A percentile compares a stretch with the other conserved stretches of the same genome.
phyloP scores from a whole-genome alignment of 352 stramenopile species.

The Thalassiosira hispida region DNA sequence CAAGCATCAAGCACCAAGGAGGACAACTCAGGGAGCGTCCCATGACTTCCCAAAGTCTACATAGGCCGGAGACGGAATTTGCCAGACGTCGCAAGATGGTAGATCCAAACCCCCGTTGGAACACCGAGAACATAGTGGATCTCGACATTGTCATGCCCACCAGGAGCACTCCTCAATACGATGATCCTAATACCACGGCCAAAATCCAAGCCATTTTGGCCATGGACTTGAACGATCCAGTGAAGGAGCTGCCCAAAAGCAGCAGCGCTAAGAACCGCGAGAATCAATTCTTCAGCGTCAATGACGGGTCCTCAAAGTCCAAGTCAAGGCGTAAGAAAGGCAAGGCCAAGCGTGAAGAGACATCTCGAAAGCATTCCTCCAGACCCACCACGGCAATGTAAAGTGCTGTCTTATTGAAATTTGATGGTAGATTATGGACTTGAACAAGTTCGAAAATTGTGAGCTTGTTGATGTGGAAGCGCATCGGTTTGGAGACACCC shows the following conservation, averaged over 20 bases:
- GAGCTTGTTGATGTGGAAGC: too few relatives aligned
- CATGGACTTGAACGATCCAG: constrained; percentile 45
- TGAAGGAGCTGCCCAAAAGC: constrained; percentile 29
- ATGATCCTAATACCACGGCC: constrained; percentile 59
- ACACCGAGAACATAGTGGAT: constrained; percentile 90
- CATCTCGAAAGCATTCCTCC: constrained; percentile 8
- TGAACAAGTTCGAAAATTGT: too few relatives aligned
- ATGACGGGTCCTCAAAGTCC: constrained; percentile 18
- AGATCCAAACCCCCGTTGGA: constrained; percentile 89
- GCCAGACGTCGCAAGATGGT: constrained; percentile 87
- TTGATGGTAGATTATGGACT: background rate
- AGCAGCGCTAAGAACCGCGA: constrained; percentile 18
- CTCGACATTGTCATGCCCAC: constrained; percentile 91
- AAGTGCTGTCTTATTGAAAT: background rate
- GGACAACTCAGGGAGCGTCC: constrained; percentile 61
- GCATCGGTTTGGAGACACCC: too few relatives aligned
- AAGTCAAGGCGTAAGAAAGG: constrained; percentile 21
- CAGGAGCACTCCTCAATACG: constrained; percentile 65
- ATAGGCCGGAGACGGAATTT: constrained; percentile 92
- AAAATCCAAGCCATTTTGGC: constrained; percentile 53
- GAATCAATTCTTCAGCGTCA: constrained; percentile 19
- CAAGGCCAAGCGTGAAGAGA: constrained; percentile 10
- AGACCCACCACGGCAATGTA: constrained; percentile 25
- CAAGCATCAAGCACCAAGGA: constrained; percentile 43
- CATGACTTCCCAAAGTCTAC: constrained; percentile 81